Conservation (phyloP, 805 yeast species). For the Candida hispaniensis region DNA sequence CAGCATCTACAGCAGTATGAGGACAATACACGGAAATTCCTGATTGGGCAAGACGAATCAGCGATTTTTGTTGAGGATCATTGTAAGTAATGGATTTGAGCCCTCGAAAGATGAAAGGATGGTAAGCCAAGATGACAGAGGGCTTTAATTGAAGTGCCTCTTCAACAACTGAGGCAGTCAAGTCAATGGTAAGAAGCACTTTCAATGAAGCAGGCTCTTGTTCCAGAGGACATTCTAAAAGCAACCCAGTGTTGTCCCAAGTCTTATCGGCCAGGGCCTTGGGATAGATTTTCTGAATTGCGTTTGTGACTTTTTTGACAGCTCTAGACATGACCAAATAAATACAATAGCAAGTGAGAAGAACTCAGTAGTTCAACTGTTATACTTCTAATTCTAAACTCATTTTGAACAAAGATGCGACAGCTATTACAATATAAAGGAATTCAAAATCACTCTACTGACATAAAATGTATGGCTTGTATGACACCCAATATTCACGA, state of each 20-base stretch:
- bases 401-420: too few relatives aligned
- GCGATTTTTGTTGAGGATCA: constrained; percentile 74
- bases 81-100: constrained; percentile 57
- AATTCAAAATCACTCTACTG: too few relatives aligned
- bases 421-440: too few relatives aligned
- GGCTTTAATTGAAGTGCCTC: constrained; percentile 59
- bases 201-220: constrained; percentile 19
- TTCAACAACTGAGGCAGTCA: constrained; percentile 70
- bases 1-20: constrained; percentile 94
- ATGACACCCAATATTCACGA: constrained; percentile 15
- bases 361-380: too few relatives aligned
- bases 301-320: constrained; percentile 26
- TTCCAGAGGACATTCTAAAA: constrained; percentile 52
- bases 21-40: constrained; percentile 90
- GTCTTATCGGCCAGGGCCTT: constrained; percentile 65
- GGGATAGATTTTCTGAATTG: constrained; percentile 68
- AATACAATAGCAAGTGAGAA: too few relatives aligned
- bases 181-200: constrained; percentile 66
- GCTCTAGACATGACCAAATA: too few relatives aligned
- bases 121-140: constrained; percentile 69
- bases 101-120: constrained; percentile 89
- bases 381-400: too few relatives aligned
- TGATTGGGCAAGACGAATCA: constrained; percentile 58
- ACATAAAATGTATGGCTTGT: constrained; percentile 13
- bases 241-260: constrained; percentile 94